Percentiles rank a stretch among this genome's conserved stretches.
Conservation (phyloP, 768 basidiomycete genomes). For the Trametes coccinea region DNA sequence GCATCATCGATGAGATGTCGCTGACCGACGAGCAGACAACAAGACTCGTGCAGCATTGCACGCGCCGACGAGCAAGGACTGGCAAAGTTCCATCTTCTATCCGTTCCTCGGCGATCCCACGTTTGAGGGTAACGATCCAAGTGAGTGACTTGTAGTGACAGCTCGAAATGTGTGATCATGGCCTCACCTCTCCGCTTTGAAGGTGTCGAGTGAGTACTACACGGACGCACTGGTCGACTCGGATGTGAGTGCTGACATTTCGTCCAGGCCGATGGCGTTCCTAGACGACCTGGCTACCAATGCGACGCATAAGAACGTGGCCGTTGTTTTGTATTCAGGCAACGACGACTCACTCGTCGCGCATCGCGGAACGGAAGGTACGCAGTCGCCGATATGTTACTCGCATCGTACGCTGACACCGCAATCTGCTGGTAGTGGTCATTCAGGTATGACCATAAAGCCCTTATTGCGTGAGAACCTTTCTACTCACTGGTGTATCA, state of each 20-base stretch:
- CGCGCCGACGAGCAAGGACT: conserved; percentile 61
- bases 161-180: not conserved
- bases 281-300: conserved; percentile 65
- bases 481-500: not conserved
- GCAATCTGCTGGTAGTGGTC: conserved; percentile 23
- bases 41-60: conserved; percentile 61
- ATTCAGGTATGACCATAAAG: conserved; percentile 45
- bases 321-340: conserved; percentile 62
- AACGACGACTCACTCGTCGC: conserved; percentile 69
- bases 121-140: conserved; percentile 32
- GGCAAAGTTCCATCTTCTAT: conserved; percentile 35
- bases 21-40: conserved; percentile 40
- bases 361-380: conserved; percentile 65
- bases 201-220: conserved; percentile 38
- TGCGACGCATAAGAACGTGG: conserved; percentile 49
- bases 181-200: too few relatives aligned
- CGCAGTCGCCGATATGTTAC: conserved; percentile 8
- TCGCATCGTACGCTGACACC: not conserved
- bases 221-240: too few relatives aligned
- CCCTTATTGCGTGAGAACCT: not conserved
- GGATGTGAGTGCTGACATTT: not conserved
- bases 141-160: conserved; percentile 26
- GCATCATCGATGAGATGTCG: not conserved
- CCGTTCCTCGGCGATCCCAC: conserved; percentile 30
- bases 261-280: conserved; percentile 58